Conservation (phyloP, 495 filamentous ascomycete genomes). For the Annulohypoxylon nitens region DNA sequence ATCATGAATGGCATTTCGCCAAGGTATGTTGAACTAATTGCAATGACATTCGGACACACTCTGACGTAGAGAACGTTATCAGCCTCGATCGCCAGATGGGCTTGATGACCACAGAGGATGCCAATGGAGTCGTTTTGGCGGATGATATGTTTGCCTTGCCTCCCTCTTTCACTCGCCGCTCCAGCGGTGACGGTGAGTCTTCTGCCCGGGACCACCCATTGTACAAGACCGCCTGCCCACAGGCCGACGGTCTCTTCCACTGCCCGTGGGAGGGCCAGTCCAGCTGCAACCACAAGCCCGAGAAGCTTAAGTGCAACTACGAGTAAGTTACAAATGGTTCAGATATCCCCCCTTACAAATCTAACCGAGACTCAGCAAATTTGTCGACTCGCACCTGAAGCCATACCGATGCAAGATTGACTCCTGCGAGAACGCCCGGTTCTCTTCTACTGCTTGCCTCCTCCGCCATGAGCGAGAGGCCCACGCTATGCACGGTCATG, state of each 20-base stretch:
- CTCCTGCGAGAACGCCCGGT: slow-evolving; percentile 80
- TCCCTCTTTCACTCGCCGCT: slow-evolving; percentile 59
- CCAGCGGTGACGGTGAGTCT: slow-evolving; percentile 68
- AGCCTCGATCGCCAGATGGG: slow-evolving; percentile 55
- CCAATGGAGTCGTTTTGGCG: slow-evolving; percentile 56
- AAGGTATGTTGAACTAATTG: slow-evolving; percentile 58
- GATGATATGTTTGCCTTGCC: slow-evolving; percentile 62
- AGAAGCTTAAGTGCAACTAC: slow-evolving; percentile 97
- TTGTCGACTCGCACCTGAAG: slow-evolving; percentile 93
- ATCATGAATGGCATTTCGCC: slow-evolving; percentile 61
- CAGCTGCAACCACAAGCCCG: slow-evolving; percentile 84
- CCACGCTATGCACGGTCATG: slow-evolving; percentile 94
- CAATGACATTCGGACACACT: slow-evolving; percentile 41
- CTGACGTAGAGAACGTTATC: slow-evolving; percentile 47
- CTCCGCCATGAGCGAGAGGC: slow-evolving; percentile 94
- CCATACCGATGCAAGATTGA: slow-evolving; percentile 90
- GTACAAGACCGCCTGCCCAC: slow-evolving; percentile 76
- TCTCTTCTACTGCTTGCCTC: slow-evolving; percentile 94
- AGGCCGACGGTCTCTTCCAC: slow-evolving; percentile 85
- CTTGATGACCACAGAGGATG: slow-evolving; percentile 58
- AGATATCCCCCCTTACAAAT: slow-evolving; percentile 34
- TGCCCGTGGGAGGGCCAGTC: slow-evolving; percentile 85
- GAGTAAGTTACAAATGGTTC: slow-evolving; percentile 72
- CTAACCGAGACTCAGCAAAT: slow-evolving; percentile 77
- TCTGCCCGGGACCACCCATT: slow-evolving; percentile 78